Conservation (phyloP, 805 yeast species). For the Barnettozyma salicaria region DNA sequence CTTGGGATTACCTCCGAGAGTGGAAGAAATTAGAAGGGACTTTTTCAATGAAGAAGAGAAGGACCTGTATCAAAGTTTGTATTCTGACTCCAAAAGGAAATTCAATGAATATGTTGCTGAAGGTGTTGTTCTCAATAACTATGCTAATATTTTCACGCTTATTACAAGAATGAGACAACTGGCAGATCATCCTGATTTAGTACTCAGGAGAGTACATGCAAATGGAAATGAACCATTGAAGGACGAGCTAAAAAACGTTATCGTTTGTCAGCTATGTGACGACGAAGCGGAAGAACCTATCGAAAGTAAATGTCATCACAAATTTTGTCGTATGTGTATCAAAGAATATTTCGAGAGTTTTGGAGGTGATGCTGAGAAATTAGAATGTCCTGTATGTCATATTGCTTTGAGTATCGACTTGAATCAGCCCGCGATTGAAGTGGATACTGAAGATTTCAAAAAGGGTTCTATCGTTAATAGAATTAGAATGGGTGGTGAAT, state of each 20-base stretch:
- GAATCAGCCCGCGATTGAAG: conserved; percentile 77
- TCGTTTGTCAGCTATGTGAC: conserved; percentile 89
- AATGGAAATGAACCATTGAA: conserved; percentile 29
- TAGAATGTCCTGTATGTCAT: conserved; percentile 95
- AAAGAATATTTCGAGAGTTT: conserved; percentile 83
- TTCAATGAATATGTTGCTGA: conserved; percentile 91
- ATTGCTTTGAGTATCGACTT: conserved; percentile 87
- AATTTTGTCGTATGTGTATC: conserved; percentile 88
- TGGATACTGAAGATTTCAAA: conserved; percentile 46
- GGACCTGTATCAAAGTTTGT: conserved; percentile 82
- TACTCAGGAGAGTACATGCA: conserved; percentile 64
- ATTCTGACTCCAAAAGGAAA: conserved; percentile 78
- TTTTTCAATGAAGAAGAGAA: conserved; percentile 91
- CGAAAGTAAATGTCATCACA: conserved; percentile 89
- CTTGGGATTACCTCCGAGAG: conserved; percentile 92
- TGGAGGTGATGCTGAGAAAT: conserved; percentile 48
- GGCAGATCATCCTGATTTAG: conserved; percentile 97
- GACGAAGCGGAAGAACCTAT: conserved; percentile 99
- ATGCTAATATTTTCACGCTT: conserved; percentile 93
- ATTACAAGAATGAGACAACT: conserved; percentile 97
- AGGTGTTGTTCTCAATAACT: conserved; percentile 93
- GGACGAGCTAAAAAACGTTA: conserved; percentile 32
- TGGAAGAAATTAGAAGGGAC: conserved; percentile 83
- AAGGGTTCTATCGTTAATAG: conserved; percentile 77
- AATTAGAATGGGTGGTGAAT: conserved; percentile 77